Percentiles rank a stretch among this genome's conserved stretches.
Conservation (phyloP, 352 stramenopile genomes). For the Chrysophaeum taylorii region DNA sequence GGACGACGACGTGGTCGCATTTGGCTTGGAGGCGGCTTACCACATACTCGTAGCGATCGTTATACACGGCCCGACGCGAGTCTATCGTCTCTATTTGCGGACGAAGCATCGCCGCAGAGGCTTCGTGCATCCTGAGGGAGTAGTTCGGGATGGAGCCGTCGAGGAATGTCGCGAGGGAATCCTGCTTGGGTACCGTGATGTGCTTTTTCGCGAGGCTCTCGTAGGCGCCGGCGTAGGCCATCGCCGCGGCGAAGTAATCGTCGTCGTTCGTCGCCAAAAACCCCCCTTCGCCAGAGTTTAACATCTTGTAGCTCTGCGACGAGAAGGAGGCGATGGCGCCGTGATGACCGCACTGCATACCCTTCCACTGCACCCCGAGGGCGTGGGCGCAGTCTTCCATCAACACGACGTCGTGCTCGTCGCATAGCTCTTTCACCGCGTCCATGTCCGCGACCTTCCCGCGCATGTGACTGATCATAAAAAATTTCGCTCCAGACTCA, state of each 20-base stretch:
- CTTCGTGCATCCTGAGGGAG: conserved; percentile 49
- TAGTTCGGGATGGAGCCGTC: conserved; percentile 47
- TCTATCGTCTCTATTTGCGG: conserved; percentile 54
- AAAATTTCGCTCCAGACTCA: conserved; percentile 45
- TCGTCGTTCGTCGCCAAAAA: conserved; percentile 53
- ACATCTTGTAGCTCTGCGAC: conserved; percentile 59
- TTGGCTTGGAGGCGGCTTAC: conserved; percentile 36
- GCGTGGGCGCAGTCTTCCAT: conserved; percentile 57
- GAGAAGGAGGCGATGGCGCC: conserved; percentile 42
- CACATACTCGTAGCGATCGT: conserved; percentile 43
- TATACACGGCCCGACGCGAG: conserved; percentile 51
- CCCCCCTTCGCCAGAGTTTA: conserved; percentile 58
- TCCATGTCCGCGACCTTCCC: conserved; percentile 62
- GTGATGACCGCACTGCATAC: conserved; percentile 47
- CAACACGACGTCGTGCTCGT: conserved; percentile 41
- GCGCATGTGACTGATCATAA: conserved; percentile 60
- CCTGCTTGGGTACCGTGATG: conserved; percentile 37
- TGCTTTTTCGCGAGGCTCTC: conserved; percentile 47
- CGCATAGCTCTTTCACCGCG: conserved; percentile 44
- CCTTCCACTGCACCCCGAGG: conserved; percentile 49
- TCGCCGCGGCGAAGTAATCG: conserved; percentile 43
- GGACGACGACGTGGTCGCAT: conserved; percentile 23
- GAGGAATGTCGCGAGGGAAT: conserved; percentile 31
- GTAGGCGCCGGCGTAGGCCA: conserved; percentile 54
- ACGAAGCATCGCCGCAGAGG: conserved; percentile 48